phyloP scores from a whole-genome alignment of 805 yeast genomes.

The Pichia nakasei region DNA sequence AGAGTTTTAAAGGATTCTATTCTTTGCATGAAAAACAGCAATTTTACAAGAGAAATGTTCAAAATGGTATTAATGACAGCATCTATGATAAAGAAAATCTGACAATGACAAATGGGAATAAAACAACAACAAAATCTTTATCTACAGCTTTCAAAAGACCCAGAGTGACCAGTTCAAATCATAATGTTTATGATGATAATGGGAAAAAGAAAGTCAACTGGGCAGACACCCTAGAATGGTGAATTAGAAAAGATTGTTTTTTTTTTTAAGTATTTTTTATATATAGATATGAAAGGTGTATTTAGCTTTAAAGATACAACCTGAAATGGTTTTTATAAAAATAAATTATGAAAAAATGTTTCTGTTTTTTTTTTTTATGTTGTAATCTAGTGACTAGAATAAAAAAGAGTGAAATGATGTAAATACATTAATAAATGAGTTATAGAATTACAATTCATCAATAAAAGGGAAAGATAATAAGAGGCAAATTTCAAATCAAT shows the following conservation, averaged over 20 bases:
- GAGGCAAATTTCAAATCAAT: not conserved
- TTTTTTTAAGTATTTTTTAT: not conserved
- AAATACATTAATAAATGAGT: not conserved
- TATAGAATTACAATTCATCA: not conserved
- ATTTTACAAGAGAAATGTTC: conserved; percentile 19
- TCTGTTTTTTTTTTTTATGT: no score
- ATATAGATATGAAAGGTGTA: conserved; percentile 25
- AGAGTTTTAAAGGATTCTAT: conserved; percentile 22
- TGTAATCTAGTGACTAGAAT: no score
- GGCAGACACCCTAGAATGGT: conserved; percentile 27
- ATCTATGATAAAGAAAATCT: conserved; percentile 1
- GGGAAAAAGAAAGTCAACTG: conserved; percentile 21
- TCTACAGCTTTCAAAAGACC: not conserved
- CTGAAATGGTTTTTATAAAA: no score
- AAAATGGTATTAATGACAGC: conserved; percentile 7
- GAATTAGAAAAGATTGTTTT: not conserved
- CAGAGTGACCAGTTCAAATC: not conserved
- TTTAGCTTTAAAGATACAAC: no score
- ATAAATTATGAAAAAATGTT: no score
- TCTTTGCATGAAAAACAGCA: conserved; percentile 14
- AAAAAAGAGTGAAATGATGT: no score
- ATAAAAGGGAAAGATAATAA: not conserved
- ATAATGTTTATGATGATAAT: not conserved
- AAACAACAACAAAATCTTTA: not conserved
- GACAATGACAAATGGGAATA: not conserved